Conservation (phyloP, 805 yeast genomes). For the Candida sanyiensis region DNA sequence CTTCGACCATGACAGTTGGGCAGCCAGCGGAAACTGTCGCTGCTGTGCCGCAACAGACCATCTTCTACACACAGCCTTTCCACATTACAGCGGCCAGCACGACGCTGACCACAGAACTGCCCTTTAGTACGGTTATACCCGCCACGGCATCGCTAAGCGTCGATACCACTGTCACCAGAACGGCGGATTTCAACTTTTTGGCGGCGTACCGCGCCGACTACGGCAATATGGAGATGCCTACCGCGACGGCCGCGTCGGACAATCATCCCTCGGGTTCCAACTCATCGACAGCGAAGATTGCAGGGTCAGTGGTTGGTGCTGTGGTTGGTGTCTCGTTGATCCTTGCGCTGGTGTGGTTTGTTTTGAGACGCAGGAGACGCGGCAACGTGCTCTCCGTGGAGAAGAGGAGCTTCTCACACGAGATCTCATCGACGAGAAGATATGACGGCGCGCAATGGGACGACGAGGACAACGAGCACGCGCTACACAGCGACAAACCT, state of each 20-base stretch:
- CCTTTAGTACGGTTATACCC: slow-evolving; percentile 13
- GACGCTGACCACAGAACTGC: slow-evolving; percentile 18
- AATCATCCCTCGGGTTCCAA: not conserved
- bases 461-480: slow-evolving; percentile 5
- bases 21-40: slow-evolving; percentile 1
- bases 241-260: too few relatives aligned
- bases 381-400: not conserved
- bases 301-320: slow-evolving; percentile 26
- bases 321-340: slow-evolving; percentile 18
- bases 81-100: slow-evolving; percentile 17
- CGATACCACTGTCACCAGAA: slow-evolving; percentile 9
- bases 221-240: too few relatives aligned
- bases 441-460: slow-evolving; percentile 13
- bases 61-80: slow-evolving; percentile 18
- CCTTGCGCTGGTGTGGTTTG: slow-evolving; percentile 15
- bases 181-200: slow-evolving; percentile 20
- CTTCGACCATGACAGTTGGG: slow-evolving; percentile 1
- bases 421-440: slow-evolving; percentile 23
- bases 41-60: slow-evolving; percentile 11
- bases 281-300: slow-evolving; percentile 16
- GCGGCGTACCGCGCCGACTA: slow-evolving; percentile 12
- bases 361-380: slow-evolving; percentile 11
- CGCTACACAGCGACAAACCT: not conserved
- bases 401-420: slow-evolving; percentile 24
- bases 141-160: slow-evolving; percentile 2